Conservation (phyloP, 805 yeast genomes). For the Candida incommunis region DNA sequence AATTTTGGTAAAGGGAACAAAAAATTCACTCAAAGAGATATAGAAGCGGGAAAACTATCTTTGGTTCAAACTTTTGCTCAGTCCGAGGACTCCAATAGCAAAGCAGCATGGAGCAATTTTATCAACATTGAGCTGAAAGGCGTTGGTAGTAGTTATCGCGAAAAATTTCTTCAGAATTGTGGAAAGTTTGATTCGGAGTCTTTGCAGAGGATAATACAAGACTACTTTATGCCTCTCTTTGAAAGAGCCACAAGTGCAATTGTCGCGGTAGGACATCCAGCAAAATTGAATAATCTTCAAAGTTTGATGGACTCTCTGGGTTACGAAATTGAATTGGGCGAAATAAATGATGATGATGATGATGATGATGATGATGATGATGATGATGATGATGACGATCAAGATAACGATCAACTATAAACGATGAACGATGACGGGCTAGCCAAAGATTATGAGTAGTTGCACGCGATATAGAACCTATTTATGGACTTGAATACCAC, state of each 20-base stretch:
- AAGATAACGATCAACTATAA: background rate
- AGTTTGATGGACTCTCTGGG: constrained; percentile 38
- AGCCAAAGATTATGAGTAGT: background rate
- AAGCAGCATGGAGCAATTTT: constrained; percentile 55
- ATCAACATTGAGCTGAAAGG: constrained; percentile 50
- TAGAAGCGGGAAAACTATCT: constrained; percentile 64
- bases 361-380: constrained; percentile 13
- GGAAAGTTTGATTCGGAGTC: constrained; percentile 38
- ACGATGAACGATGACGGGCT: background rate
- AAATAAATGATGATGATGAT: constrained; percentile 23
- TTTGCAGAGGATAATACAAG: constrained; percentile 29
- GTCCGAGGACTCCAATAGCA: constrained; percentile 45
- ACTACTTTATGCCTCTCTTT: constrained; percentile 56
- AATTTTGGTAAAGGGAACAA: constrained; percentile 41
- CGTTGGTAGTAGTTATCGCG: constrained; percentile 56
- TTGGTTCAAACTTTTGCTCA: constrained; percentile 62
- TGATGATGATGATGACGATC: constrained; percentile 13
- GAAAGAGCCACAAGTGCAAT: constrained; percentile 38
- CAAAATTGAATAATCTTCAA: constrained; percentile 35
- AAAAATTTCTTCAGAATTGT: constrained; percentile 37
- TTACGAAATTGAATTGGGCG: constrained; percentile 46
- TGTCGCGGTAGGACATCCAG: constrained; percentile 63
- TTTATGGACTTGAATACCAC: background rate
- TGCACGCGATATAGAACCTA: background rate
- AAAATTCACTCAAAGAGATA: constrained; percentile 40